phyloP scores from a whole-genome alignment of 805 yeast genomes.

The Teunomyces tritomae region DNA sequence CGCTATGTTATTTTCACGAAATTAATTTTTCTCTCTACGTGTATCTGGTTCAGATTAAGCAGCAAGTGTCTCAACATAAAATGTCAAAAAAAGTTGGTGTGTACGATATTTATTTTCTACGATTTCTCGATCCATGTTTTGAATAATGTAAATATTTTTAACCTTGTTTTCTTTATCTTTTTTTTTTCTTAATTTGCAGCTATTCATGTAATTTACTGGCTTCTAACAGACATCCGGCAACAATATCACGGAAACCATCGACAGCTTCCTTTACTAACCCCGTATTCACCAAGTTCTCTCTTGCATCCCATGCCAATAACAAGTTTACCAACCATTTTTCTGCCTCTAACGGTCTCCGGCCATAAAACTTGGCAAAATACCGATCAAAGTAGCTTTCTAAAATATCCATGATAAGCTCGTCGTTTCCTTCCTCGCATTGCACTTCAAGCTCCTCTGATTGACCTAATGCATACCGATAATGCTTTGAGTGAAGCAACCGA shows the following conservation, averaged over 20 bases:
- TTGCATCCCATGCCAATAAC: conserved; percentile 7
- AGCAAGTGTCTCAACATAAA: too few species aligned
- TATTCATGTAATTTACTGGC: not conserved
- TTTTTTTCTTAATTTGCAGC: not conserved
- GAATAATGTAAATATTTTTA: too few species aligned
- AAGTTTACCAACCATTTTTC: conserved; percentile 12
- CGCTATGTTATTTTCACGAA: too few species aligned
- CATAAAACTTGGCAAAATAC: conserved; percentile 13
- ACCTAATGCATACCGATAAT: conserved; percentile 8
- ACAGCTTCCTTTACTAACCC: conserved; percentile 9
- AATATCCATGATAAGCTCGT: conserved; percentile 6
- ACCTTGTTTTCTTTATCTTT: too few species aligned
- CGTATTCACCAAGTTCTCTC: conserved; percentile 6
- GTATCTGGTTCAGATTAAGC: too few species aligned
- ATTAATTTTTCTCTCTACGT: too few species aligned
- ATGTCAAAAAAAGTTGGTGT: too few species aligned
- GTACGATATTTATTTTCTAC: too few species aligned
- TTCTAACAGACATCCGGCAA: conserved; percentile 7
- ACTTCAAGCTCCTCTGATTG: conserved; percentile 1
- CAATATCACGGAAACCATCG: conserved; percentile 4
- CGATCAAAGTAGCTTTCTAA: conserved; percentile 13
- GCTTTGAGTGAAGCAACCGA: conserved; percentile 5
- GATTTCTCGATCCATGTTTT: too few species aligned
- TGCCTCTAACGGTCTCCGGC: conserved; percentile 8
- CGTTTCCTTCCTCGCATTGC: conserved; percentile 4